Conservation (phyloP, 2,329 filamentous ascomycete genomes). For the Ceratocystis huliohia region DNA sequence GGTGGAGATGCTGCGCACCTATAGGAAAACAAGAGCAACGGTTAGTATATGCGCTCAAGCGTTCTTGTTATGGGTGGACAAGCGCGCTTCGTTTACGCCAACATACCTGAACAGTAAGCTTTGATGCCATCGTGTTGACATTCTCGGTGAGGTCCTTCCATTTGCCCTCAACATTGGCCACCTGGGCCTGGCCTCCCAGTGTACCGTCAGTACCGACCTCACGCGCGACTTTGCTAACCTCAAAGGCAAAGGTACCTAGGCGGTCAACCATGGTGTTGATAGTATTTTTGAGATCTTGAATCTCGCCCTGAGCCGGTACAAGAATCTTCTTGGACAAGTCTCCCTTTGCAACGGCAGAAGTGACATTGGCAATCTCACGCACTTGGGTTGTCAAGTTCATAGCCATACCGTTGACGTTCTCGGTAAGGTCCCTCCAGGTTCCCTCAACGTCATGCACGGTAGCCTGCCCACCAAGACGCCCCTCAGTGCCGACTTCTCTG, state of each 20-base stretch:
- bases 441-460: slow-evolving; percentile 93
- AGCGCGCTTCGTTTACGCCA: background rate
- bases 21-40: slow-evolving; percentile 22
- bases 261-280: slow-evolving; percentile 99
- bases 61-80: background rate
- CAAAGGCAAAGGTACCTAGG: slow-evolving; percentile 86
- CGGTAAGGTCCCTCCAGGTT: slow-evolving; percentile 91
- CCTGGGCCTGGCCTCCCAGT: slow-evolving; percentile 81
- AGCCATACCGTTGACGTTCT: slow-evolving; percentile 96
- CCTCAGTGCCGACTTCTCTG: slow-evolving; percentile 91
- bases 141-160: slow-evolving; percentile 96
- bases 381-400: slow-evolving; percentile 97
- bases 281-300: slow-evolving; percentile 86
- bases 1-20: slow-evolving; percentile 82
- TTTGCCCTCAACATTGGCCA: slow-evolving; percentile 91
- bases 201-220: slow-evolving; percentile 95
- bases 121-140: slow-evolving; percentile 64
- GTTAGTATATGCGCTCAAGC: background rate
- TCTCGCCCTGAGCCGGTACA: slow-evolving; percentile 86
- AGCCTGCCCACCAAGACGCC: slow-evolving; percentile 83
- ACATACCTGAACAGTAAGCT: slow-evolving; percentile 50
- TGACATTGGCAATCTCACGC: slow-evolving; percentile 92
- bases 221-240: slow-evolving; percentile 88
- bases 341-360: slow-evolving; percentile 84
- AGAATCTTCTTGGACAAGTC: slow-evolving; percentile 94